phyloP scores from a whole-genome alignment of 2,329 filamentous ascomycete genomes.

The Zymoseptoria tritici region DNA sequence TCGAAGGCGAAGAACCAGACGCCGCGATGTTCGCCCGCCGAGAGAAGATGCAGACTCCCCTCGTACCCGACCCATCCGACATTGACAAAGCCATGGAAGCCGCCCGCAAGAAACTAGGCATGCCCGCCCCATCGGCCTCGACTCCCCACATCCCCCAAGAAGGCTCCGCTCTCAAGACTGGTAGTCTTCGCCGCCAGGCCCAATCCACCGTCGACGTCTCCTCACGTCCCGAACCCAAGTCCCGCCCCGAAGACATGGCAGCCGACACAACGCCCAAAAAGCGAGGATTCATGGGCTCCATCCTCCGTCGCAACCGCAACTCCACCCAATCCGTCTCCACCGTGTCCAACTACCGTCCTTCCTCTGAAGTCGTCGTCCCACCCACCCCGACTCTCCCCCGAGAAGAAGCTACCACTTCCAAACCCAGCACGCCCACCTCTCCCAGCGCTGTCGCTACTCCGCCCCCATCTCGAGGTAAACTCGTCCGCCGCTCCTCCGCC shows the following conservation, averaged over 20 bases:
- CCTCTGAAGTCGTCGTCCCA: background rate
- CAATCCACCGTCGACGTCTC: conserved; percentile 46
- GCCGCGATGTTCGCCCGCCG: conserved; percentile 18
- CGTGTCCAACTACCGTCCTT: conserved; percentile 4
- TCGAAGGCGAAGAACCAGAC: conserved; percentile 40
- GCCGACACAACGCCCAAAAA: conserved; percentile 14
- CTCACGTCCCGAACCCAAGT: conserved; percentile 29
- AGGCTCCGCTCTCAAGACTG: conserved; percentile 29
- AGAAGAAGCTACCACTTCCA: background rate
- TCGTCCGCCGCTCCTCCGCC: conserved; percentile 23
- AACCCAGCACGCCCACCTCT: conserved; percentile 6
- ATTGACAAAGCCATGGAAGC: conserved; percentile 33
- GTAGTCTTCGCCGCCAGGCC: conserved; percentile 31
- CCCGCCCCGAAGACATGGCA: conserved; percentile 9
- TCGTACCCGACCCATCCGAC: conserved; percentile 29
- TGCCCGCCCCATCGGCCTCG: conserved; percentile 5
- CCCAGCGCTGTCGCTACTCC: conserved; percentile 28
- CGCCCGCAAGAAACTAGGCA: conserved; percentile 27
- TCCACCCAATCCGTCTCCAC: conserved; percentile 20
- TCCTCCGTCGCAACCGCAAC: conserved; percentile 29
- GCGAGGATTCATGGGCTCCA: conserved; percentile 29
- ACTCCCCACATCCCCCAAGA: conserved; percentile 19
- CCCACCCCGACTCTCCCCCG: background rate
- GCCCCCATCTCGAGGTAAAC: conserved; percentile 55
- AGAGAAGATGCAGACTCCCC: conserved; percentile 24